Evolutionary conservation across 305 asterid species (phyloP), one percentile per base, ranked within the genome.

Genomic region (Caryopteris hybrid): DNA sequence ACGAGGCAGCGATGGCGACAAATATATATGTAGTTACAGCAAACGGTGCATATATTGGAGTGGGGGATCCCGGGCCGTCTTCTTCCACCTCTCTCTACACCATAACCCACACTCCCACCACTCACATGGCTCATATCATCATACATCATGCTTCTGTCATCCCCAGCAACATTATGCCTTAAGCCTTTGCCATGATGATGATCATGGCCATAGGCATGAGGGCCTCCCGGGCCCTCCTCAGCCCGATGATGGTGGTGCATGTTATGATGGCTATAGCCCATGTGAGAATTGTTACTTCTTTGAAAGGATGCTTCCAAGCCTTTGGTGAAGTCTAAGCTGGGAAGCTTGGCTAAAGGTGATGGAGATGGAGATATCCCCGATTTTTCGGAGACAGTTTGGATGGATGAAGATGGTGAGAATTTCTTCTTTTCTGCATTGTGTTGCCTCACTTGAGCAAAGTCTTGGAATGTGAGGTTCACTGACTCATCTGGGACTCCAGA

Each of bases 1-100:
- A 87, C 97, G 85, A 90, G 71, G 79, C 97, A 90, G 25, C 97
- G 95, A 20, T 84, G 86, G 17, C 95, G 88, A 42, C 70, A 88
- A 36, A 90, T 23, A 43, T 90, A 90, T 53, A 84, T 71, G 65
- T 84, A 84, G 78, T 70, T 88, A 17, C 73, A 70, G 60, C 97
- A 90, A 20, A 90, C 42, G 64, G 97, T 79, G 66, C 97, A 90
- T 4, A 90, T 83, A 42, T 90, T 90, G 21, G 95, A 83, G 80
- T 90, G 97, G 0, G 97, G 97, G 46, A 90, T 84, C 71, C 97
- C 95, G 0, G 93, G 91, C 13, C 95, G 79, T 9, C 83, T 66
- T 72, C 90, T 76, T 6, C 80, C 78, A 0, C 84, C 79, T 74
- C 78, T 61, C 54, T 70, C 82, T 4, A 2, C 53, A 1, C 79